Conservation (phyloP, 768 basidiomycete genomes). For the Boletus vinaceobasis region DNA sequence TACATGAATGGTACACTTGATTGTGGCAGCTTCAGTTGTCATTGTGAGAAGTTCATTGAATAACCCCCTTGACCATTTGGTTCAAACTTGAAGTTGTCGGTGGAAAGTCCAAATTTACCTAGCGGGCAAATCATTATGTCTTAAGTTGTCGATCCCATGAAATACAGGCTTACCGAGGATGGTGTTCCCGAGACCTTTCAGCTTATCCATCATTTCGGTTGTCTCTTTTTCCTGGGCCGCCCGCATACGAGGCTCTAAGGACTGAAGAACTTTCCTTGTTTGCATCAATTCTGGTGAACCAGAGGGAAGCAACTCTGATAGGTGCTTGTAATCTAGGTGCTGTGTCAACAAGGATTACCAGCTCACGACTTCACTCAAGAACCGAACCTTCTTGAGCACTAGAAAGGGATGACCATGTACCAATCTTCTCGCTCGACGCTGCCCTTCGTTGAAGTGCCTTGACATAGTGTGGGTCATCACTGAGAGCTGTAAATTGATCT, state of each 20-base stretch:
- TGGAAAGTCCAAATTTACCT: conserved; percentile 94
- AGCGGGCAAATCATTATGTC: neutral
- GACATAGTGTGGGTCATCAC: conserved; percentile 78
- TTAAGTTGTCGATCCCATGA: neutral
- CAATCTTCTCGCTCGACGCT: conserved; percentile 72
- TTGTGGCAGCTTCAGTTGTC: conserved; percentile 12
- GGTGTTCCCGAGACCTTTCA: conserved; percentile 90
- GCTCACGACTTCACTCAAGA: neutral
- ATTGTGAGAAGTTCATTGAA: conserved; percentile 79
- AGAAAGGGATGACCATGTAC: conserved; percentile 79
- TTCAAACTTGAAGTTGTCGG: conserved; percentile 95
- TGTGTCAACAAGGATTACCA: neutral
- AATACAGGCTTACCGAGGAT: conserved; percentile 61
- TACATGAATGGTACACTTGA: neutral
- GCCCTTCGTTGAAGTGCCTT: conserved; percentile 93
- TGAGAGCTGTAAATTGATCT: conserved; percentile 55
- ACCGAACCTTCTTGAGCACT: conserved; percentile 78
- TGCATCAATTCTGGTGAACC: conserved; percentile 48
- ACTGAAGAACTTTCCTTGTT: conserved; percentile 46
- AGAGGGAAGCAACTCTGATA: conserved; percentile 63
- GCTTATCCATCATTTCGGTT: conserved; percentile 85
- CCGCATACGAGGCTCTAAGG: conserved; percentile 66
- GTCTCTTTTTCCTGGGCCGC: conserved; percentile 83
- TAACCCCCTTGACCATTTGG: conserved; percentile 96
- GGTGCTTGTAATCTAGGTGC: conserved; percentile 66